Percentiles rank a stretch among this genome's conserved stretches.
These are phyloP conservation scores for Nyctanthes arbortristis DNA, from an alignment of 257 asterid genomes.

Conservation along the genomic window DNA sequence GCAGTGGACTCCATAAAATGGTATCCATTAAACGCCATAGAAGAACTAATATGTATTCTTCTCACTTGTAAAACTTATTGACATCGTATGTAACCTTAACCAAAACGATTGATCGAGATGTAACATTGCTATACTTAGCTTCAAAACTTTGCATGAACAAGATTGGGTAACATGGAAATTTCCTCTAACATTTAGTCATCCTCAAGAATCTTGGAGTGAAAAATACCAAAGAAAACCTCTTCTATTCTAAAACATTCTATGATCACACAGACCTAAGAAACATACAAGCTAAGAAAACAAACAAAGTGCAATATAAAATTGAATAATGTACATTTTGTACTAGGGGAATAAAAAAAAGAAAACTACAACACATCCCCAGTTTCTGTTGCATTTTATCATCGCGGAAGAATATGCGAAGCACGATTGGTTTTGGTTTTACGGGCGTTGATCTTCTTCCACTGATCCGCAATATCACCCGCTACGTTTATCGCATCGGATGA, in stretches of 20 bases:
- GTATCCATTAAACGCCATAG: too few relatives aligned
- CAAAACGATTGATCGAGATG: too few relatives aligned
- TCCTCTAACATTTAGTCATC: background rate
- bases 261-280: conserved; percentile 20
- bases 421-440: conserved; percentile 16
- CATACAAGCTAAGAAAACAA: conserved; percentile 20
- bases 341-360: too few relatives aligned
- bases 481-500: conserved; percentile 69
- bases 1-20: too few relatives aligned
- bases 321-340: conserved; percentile 54
- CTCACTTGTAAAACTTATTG: too few relatives aligned
- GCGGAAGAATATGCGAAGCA: conserved; percentile 1
- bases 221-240: conserved; percentile 8
- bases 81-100: too few relatives aligned
- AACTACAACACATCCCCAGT: background rate
- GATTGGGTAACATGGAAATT: background rate
- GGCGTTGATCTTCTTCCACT: conserved; percentile 49
- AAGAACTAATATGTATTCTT: too few relatives aligned
- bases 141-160: background rate
- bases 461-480: conserved; percentile 54
- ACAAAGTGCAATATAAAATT: conserved; percentile 43
- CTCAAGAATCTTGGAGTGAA: conserved; percentile 2
- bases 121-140: too few relatives aligned
- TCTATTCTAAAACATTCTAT: conserved; percentile 19
- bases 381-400: background rate